Conservation (phyloP, 305 asterid genomes). For the Salvia sclarea region DNA sequence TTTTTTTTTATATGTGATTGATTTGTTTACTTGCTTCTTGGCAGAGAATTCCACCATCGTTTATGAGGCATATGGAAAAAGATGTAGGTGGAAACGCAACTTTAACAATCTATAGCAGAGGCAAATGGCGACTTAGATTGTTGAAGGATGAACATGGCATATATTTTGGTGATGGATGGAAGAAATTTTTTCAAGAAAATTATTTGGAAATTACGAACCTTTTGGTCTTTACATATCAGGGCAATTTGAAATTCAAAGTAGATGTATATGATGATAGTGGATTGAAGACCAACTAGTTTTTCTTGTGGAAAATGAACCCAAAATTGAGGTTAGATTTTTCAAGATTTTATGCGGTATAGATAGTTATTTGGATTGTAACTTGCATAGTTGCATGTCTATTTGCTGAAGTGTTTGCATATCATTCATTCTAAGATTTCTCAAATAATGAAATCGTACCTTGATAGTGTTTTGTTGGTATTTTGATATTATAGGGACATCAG, state of each 20-base stretch:
- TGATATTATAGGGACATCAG: no score
- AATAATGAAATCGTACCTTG: neutral
- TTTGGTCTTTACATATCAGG: conserved; percentile 26
- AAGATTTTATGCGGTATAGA: conserved; percentile 27
- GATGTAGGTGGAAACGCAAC: neutral
- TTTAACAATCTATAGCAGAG: neutral
- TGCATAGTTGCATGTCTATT: neutral
- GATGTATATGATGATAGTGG: conserved; percentile 23
- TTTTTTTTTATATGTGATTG: neutral
- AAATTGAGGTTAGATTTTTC: conserved; percentile 35
- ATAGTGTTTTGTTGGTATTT: no score
- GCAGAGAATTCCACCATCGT: conserved; percentile 31
- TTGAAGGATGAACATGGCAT: neutral
- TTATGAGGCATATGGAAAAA: conserved; percentile 12
- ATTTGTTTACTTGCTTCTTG: neutral
- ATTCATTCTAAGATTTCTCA: neutral
- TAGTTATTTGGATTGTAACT: conserved; percentile 25
- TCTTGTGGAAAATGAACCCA: neutral
- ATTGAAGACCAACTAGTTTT: neutral
- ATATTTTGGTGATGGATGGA: conserved; percentile 33
- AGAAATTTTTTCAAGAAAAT: conserved; percentile 23
- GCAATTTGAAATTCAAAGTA: conserved; percentile 26
- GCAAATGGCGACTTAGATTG: conserved; percentile 26
- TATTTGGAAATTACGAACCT: conserved; percentile 22
- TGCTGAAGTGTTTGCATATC: neutral